Conservation (phyloP, 2,329 filamentous ascomycete genomes). For the Clarireedia homoeocarpa region DNA sequence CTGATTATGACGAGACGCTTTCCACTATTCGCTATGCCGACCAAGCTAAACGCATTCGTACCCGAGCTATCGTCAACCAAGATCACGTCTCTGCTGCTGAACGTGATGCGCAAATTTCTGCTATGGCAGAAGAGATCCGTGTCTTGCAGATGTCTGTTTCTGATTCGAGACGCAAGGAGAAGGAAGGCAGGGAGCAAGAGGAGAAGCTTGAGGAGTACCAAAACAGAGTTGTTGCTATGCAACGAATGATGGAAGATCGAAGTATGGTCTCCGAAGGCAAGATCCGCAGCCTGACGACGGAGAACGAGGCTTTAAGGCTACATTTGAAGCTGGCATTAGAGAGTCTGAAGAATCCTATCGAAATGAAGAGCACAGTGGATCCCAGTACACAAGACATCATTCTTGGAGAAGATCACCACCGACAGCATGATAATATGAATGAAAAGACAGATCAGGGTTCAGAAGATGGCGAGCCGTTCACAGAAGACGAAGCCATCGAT, state of each 20-base stretch:
- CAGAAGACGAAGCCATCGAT: conserved; percentile 51
- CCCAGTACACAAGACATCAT: background rate
- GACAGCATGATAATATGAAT: conserved; percentile 26
- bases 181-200: conserved; percentile 61
- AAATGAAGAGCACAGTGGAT: conserved; percentile 35
- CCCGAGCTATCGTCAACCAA: conserved; percentile 89
- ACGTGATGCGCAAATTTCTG: conserved; percentile 84
- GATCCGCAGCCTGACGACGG: conserved; percentile 78
- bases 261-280: conserved; percentile 87
- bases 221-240: conserved; percentile 79
- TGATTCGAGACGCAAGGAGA: conserved; percentile 59
- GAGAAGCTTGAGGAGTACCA: conserved; percentile 93
- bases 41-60: conserved; percentile 95
- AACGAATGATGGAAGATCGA: conserved; percentile 92
- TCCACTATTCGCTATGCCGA: conserved; percentile 95
- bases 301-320: conserved; percentile 82
- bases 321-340: conserved; percentile 82
- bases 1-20: conserved; percentile 94
- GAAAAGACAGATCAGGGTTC: conserved; percentile 8
- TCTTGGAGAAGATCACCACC: conserved; percentile 15
- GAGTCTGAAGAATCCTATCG: conserved; percentile 85
- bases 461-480: conserved; percentile 31
- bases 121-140: conserved; percentile 94
- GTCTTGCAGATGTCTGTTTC: conserved; percentile 67
- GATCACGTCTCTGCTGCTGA: conserved; percentile 88